Conservation (phyloP, 106 monocot species). For the Dendrobium huoshanense region DNA sequence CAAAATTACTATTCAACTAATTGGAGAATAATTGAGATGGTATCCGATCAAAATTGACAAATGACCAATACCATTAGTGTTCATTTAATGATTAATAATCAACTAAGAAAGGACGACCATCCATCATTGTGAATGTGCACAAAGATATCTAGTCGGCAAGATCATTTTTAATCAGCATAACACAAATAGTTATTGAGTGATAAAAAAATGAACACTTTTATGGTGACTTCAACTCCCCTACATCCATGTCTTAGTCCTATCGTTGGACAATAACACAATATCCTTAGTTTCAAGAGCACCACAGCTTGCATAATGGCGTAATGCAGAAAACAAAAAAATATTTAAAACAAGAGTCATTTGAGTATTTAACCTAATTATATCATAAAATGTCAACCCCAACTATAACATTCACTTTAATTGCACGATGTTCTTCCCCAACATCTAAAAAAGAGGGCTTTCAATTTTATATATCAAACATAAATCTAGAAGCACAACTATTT, state of each 20-base stretch:
- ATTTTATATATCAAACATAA: neutral
- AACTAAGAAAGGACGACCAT: too few relatives aligned
- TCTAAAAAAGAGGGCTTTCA: neutral
- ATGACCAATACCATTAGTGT: too few relatives aligned
- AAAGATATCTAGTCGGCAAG: too few relatives aligned
- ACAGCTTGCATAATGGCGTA: neutral
- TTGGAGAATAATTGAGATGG: too few relatives aligned
- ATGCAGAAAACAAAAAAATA: neutral
- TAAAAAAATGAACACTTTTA: too few relatives aligned
- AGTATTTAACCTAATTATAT: neutral
- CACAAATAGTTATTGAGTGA: too few relatives aligned
- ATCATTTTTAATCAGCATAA: too few relatives aligned
- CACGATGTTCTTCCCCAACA: neutral
- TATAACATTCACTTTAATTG: neutral
- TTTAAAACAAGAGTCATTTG: neutral
- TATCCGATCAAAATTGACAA: too few relatives aligned
- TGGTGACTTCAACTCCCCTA: too few relatives aligned
- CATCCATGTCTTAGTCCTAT: neutral
- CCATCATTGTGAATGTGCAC: too few relatives aligned
- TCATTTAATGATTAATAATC: too few relatives aligned
- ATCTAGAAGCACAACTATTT: neutral
- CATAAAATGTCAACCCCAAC: neutral
- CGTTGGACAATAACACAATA: neutral
- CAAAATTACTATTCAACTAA: too few relatives aligned
- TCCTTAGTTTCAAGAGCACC: neutral